Evolutionary conservation across 1,284 basidiomycete genomes (phyloP).

Genomic region (Tilletia indica): DNA sequence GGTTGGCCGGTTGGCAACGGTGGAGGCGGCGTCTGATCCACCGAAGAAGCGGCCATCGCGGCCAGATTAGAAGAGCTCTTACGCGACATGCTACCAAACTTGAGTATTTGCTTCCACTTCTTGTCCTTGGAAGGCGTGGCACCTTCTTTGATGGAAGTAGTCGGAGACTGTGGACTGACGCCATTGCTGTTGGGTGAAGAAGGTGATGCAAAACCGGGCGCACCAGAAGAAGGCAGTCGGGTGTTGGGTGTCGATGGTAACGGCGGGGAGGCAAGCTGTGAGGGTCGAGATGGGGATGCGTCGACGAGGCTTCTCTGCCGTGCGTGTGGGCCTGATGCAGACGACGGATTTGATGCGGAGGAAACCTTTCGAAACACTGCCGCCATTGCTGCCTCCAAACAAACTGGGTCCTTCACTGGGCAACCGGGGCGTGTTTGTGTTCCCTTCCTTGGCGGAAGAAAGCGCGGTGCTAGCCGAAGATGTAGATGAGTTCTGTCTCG

Average conservation of each 20-base stretch:
- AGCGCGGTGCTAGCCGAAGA: neutral
- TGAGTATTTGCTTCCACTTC: slow-evolving; percentile 53
- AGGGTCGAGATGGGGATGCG: too few relatives aligned
- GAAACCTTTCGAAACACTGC: too few relatives aligned
- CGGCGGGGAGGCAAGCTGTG: too few relatives aligned
- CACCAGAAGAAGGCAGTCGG: too few relatives aligned
- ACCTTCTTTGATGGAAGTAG: slow-evolving; percentile 8
- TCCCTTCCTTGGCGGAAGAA: neutral
- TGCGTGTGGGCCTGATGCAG: neutral
- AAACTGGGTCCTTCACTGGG: neutral
- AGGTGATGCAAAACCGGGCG: neutral
- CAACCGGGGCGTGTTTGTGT: neutral
- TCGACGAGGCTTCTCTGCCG: too few relatives aligned
- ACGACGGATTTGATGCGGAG: neutral
- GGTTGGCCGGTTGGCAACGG: neutral
- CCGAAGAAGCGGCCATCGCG: slow-evolving; percentile 6
- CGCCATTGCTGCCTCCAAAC: too few relatives aligned
- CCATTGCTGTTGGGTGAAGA: slow-evolving; percentile 3
- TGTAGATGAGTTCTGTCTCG: neutral
- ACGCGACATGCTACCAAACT: slow-evolving; percentile 46
- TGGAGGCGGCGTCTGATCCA: neutral
- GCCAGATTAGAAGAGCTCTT: slow-evolving; percentile 31
- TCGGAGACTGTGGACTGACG: neutral
- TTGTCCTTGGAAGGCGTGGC: slow-evolving; percentile 37
- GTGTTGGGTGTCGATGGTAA: too few relatives aligned